A percentile compares a stretch with the other conserved stretches of the same genome.
Evolutionary conservation across 768 basidiomycete species (phyloP).

Genomic region (Tylopilus subfusipes): DNA sequence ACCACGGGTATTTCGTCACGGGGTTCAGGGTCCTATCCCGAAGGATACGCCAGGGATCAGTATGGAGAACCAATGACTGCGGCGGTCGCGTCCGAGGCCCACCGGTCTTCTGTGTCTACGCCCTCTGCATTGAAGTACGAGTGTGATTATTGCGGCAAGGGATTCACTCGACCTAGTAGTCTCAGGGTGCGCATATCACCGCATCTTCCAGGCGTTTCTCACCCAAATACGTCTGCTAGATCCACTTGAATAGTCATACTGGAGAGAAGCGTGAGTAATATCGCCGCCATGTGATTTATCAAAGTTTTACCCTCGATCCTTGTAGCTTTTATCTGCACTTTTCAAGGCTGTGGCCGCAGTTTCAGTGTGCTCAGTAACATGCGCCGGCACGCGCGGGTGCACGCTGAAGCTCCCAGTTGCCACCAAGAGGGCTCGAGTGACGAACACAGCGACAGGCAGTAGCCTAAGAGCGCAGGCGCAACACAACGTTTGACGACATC

Average conservation of each 20-base stretch:
- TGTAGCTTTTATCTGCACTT: slow-evolving; percentile 72
- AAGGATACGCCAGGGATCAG: slow-evolving; percentile 12
- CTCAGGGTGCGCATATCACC: slow-evolving; percentile 52
- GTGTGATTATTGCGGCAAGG: slow-evolving; percentile 75
- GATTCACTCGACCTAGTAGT: slow-evolving; percentile 80
- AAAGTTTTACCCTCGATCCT: slow-evolving; percentile 9
- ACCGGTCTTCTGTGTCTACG: slow-evolving; percentile 19
- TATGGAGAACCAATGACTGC: slow-evolving; percentile 15
- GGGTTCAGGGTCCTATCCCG: slow-evolving; percentile 18
- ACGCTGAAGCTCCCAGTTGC: slow-evolving; percentile 37
- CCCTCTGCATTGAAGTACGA: slow-evolving; percentile 58
- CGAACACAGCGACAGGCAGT: slow-evolving; percentile 42
- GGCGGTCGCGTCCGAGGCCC: slow-evolving; percentile 10
- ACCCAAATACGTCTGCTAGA: slow-evolving; percentile 40
- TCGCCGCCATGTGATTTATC: slow-evolving; percentile 1
- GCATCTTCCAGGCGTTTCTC: background rate
- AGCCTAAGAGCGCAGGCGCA: slow-evolving; percentile 17
- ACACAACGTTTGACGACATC: slow-evolving; percentile 8
- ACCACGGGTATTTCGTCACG: slow-evolving; percentile 19
- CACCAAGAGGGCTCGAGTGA: slow-evolving; percentile 43
- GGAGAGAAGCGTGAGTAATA: slow-evolving; percentile 72
- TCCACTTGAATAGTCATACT: slow-evolving; percentile 81
- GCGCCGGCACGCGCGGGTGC: slow-evolving; percentile 79
- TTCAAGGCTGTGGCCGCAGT: slow-evolving; percentile 71
- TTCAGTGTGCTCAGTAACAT: slow-evolving; percentile 89